phyloP scores from a whole-genome alignment of 805 yeast genomes.

The Yueomyces sp. region DNA sequence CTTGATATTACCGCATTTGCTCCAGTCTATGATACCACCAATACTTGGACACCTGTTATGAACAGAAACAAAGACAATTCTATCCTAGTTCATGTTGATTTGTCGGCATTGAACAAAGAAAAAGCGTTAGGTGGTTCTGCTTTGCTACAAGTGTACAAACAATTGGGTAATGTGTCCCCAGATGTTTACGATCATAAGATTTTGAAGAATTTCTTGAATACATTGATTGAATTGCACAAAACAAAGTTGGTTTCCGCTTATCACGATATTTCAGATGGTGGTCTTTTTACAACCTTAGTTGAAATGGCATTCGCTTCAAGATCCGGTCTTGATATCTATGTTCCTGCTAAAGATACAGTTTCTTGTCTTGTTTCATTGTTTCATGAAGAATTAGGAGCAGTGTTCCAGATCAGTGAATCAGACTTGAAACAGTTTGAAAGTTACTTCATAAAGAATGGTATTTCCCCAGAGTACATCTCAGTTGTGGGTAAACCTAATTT shows the following conservation, averaged over 20 bases:
- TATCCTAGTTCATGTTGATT: conserved; percentile 65
- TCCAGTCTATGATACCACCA: conserved; percentile 70
- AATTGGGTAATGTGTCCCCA: conserved; percentile 75
- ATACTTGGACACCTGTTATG: conserved; percentile 91
- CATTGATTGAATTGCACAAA: conserved; percentile 63
- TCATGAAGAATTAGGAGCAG: conserved; percentile 92
- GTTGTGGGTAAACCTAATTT: conserved; percentile 61
- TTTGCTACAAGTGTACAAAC: conserved; percentile 81
- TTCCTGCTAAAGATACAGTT: conserved; percentile 26
- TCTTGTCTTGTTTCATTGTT: conserved; percentile 49
- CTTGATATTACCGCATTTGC: conserved; percentile 85
- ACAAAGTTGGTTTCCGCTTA: conserved; percentile 62
- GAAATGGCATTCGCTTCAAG: conserved; percentile 98
- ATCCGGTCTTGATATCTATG: conserved; percentile 55
- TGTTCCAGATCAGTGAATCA: conserved; percentile 62
- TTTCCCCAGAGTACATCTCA: conserved; percentile 39
- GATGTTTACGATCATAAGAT: conserved; percentile 56
- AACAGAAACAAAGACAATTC: conserved; percentile 38
- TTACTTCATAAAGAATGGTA: conserved; percentile 44
- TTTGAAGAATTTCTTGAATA: conserved; percentile 56
- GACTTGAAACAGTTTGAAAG: conserved; percentile 42
- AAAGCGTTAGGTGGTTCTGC: conserved; percentile 86
- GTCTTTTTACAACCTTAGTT: conserved; percentile 65
- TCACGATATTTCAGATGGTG: conserved; percentile 97
- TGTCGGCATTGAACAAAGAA: conserved; percentile 39